Percentiles rank a stretch among this genome's conserved stretches.
Evolutionary conservation across 2,329 filamentous ascomycete species (phyloP).

Genomic region (Raffaelea ambrosiae): DNA sequence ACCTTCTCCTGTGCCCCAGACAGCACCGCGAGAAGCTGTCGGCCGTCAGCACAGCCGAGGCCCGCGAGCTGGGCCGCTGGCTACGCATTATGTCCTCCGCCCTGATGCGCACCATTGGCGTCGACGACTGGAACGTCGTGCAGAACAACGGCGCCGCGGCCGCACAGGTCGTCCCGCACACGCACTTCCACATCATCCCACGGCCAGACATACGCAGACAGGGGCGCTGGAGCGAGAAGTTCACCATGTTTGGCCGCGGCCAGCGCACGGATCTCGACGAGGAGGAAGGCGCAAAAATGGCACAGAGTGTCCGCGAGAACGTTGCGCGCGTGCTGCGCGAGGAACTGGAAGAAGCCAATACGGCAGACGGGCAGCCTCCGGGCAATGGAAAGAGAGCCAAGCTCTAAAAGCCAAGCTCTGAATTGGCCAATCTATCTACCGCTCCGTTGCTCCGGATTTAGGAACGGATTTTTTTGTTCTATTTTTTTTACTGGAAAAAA

Average conservation of each 20-base stretch:
- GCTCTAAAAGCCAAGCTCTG: too few relatives aligned
- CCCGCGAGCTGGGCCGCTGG: slow-evolving; percentile 56
- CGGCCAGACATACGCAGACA: slow-evolving; percentile 58
- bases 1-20: slow-evolving; percentile 75
- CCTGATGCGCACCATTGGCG: slow-evolving; percentile 58
- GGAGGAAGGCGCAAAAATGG: slow-evolving; percentile 57
- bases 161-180: slow-evolving; percentile 85
- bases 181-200: slow-evolving; percentile 92
- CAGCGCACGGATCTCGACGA: slow-evolving; percentile 67
- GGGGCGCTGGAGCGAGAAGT: slow-evolving; percentile 50
- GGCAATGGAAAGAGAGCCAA: too few relatives aligned
- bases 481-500: too few relatives aligned
- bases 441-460: too few relatives aligned
- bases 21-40: slow-evolving; percentile 69
- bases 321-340: slow-evolving; percentile 11
- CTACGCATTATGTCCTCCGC: slow-evolving; percentile 67
- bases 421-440: too few relatives aligned
- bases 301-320: slow-evolving; percentile 20
- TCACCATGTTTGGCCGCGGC: slow-evolving; percentile 77
- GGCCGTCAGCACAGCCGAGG: slow-evolving; percentile 56
- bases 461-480: too few relatives aligned
- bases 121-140: slow-evolving; percentile 88
- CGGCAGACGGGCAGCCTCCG: too few relatives aligned
- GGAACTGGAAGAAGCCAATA: slow-evolving; percentile 19
- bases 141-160: slow-evolving; percentile 91